Percentiles rank a stretch among this genome's conserved stretches.
These are phyloP conservation scores for Phaeoacremonium minimum DNA, from an alignment of 2,329 filamentous ascomycete species.

Conservation along the genomic window DNA sequence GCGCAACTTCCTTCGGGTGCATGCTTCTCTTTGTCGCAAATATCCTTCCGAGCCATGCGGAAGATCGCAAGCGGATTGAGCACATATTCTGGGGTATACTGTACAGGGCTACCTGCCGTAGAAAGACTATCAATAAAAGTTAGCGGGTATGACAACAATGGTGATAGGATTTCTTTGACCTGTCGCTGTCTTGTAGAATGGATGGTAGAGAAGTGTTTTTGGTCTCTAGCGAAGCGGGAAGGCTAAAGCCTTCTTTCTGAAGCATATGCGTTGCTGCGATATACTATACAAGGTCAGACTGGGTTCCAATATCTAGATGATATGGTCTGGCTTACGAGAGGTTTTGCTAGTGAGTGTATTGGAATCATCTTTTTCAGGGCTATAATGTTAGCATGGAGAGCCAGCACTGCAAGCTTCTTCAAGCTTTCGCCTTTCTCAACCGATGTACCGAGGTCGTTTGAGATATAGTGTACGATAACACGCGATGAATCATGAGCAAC, in stretches of 20 bases:
- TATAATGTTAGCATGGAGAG: constrained; percentile 6
- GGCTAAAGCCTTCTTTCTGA: neutral
- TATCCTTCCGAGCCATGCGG: constrained; percentile 5
- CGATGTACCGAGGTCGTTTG: neutral
- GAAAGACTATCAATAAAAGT: neutral
- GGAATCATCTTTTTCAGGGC: constrained; percentile 11
- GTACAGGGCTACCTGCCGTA: neutral
- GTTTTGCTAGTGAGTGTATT: constrained; percentile 5
- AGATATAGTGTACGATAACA: constrained; percentile 8
- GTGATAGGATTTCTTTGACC: neutral
- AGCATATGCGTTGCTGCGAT: neutral
- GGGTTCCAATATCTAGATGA: neutral
- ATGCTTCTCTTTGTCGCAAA: too few species aligned
- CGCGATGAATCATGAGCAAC: constrained; percentile 9
- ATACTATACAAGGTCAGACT: neutral
- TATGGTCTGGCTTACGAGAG: constrained; percentile 7
- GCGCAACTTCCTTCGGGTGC: too few species aligned
- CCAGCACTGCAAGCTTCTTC: constrained; percentile 2
- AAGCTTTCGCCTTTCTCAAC: neutral
- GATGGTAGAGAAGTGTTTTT: neutral
- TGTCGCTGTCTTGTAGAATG: neutral
- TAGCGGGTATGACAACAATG: neutral
- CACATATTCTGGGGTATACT: constrained; percentile 3
- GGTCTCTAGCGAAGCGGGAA: neutral
- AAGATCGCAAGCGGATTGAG: constrained; percentile 7